Conservation (phyloP, 1,284 basidiomycete species). For the Sanghuangporus weigelae region DNA sequence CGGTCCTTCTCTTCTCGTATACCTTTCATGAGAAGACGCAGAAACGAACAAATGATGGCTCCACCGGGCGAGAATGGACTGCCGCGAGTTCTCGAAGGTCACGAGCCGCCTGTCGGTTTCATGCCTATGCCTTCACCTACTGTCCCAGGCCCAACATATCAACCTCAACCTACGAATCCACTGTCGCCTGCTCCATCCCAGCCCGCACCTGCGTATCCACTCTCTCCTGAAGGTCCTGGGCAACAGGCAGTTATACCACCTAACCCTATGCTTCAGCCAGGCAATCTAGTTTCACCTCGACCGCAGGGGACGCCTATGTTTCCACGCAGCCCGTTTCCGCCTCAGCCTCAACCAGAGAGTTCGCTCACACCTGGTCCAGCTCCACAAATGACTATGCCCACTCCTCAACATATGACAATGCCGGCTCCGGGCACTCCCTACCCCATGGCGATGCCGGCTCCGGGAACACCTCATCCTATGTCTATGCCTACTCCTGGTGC, state of each 20-base stretch:
- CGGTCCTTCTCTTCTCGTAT: background rate
- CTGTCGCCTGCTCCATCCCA: background rate
- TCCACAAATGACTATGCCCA: background rate
- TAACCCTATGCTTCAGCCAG: background rate
- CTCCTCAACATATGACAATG: background rate
- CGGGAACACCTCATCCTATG: background rate
- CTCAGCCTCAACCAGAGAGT: background rate
- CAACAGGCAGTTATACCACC: background rate
- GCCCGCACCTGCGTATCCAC: background rate
- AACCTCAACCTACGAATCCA: conserved; percentile 4
- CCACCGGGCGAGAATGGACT: background rate
- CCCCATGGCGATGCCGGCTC: background rate
- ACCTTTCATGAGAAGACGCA: conserved; percentile 3
- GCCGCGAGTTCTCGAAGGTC: background rate
- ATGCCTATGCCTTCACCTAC: conserved; percentile 2
- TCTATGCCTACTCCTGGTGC: background rate
- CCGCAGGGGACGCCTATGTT: background rate
- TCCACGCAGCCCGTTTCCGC: background rate
- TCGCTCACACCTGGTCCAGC: background rate
- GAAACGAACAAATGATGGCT: background rate
- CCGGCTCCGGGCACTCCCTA: background rate
- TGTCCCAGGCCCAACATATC: background rate
- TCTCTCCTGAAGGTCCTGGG: background rate
- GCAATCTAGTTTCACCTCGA: background rate
- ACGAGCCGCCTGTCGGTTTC: conserved; percentile 4